These are phyloP conservation scores for Ganoderma meredithae DNA, from an alignment of 1,284 basidiomycete genomes.

Conservation along the genomic window DNA sequence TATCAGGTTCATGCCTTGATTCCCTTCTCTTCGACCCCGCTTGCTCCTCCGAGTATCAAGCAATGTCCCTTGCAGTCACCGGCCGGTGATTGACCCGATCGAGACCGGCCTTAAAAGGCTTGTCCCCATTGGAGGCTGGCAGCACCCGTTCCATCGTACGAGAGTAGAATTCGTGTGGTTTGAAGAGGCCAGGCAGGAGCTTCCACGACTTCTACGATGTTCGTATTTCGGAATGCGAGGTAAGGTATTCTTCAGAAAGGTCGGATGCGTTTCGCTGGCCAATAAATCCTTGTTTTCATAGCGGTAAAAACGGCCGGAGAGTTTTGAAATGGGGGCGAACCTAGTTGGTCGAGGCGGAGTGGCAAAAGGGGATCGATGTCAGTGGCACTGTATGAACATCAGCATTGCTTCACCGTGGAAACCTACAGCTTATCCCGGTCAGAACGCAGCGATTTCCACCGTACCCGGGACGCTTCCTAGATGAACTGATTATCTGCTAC, in stretches of 20 bases:
- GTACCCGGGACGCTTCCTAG: background rate
- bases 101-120: background rate
- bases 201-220: background rate
- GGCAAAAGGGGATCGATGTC: no score
- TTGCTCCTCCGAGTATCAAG: background rate
- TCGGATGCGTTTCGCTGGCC: background rate
- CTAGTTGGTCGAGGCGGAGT: background rate
- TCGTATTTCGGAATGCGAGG: no score
- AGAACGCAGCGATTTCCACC: background rate
- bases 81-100: background rate
- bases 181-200: background rate
- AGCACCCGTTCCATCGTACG: background rate
- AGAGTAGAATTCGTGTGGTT: background rate
- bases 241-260: background rate
- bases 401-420: background rate
- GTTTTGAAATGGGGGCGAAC: background rate
- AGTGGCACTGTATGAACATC: no score
- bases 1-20: background rate
- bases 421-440: background rate
- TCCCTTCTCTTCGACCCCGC: background rate
- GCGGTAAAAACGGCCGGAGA: background rate
- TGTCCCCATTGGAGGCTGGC: background rate
- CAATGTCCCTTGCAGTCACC: background rate
- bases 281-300: background rate
- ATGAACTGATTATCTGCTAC: background rate